phyloP scores from a whole-genome alignment of 2,329 filamentous ascomycete genomes.

The Ploettnerulaceae sp. region DNA sequence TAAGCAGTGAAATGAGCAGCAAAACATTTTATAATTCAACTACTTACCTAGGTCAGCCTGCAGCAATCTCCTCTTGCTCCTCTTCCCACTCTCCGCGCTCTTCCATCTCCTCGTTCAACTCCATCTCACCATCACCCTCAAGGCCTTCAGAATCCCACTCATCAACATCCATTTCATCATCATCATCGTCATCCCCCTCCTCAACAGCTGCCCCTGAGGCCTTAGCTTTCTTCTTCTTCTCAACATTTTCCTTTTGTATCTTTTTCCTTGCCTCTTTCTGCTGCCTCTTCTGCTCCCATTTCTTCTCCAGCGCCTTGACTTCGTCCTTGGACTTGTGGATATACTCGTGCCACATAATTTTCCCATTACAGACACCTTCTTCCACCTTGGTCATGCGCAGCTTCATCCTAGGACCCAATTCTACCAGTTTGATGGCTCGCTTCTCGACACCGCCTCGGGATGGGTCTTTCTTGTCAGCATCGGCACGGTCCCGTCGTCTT shows the following conservation, averaged over 20 bases:
- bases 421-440: constrained; percentile 83
- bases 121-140: constrained; percentile 33
- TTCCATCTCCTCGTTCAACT: constrained; percentile 33
- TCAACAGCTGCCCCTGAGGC: constrained; percentile 43
- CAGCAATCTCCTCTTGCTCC: constrained; percentile 33
- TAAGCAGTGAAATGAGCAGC: neutral
- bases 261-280: constrained; percentile 80
- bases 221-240: constrained; percentile 68
- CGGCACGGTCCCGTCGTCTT: constrained; percentile 37
- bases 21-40: constrained; percentile 2
- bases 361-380: constrained; percentile 83
- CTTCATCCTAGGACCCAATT: constrained; percentile 85
- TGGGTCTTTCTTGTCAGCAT: constrained; percentile 42
- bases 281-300: constrained; percentile 71
- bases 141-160: constrained; percentile 37
- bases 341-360: constrained; percentile 96
- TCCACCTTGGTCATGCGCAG: constrained; percentile 92
- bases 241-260: constrained; percentile 84
- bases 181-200: constrained; percentile 48
- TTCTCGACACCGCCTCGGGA: constrained; percentile 51
- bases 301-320: constrained; percentile 70
- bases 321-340: constrained; percentile 80
- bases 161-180: constrained; percentile 43
- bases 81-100: constrained; percentile 34
- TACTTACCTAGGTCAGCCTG: constrained; percentile 23